Evolutionary conservation across 2,329 filamentous ascomycete genomes (phyloP).

Genomic region (Xylariaceae sp.): DNA sequence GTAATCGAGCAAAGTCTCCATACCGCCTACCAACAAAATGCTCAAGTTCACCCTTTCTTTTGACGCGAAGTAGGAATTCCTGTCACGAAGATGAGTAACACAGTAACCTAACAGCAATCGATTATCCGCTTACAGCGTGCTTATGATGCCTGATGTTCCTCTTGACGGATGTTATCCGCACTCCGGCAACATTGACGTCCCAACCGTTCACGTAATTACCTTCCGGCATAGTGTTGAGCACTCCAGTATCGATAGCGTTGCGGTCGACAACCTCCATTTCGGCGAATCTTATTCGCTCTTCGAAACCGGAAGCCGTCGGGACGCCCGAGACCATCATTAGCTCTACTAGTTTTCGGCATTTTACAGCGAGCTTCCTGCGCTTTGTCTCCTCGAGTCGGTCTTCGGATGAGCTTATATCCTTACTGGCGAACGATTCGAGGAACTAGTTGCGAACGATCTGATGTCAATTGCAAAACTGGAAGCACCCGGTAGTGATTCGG

Average conservation of each 20-base stretch:
- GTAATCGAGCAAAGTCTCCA: slow-evolving; percentile 78
- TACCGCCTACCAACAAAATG: slow-evolving; percentile 82
- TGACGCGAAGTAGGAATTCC: slow-evolving; percentile 89
- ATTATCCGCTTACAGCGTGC: slow-evolving; percentile 66
- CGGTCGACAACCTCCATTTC: slow-evolving; percentile 96
- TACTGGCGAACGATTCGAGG: slow-evolving; percentile 93
- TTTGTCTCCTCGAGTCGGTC: slow-evolving; percentile 96
- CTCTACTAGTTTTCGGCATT: slow-evolving; percentile 94
- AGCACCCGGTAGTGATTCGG: background rate
- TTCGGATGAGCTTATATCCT: slow-evolving; percentile 95
- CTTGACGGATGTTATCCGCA: slow-evolving; percentile 76
- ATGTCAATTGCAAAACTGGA: background rate
- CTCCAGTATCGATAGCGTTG: slow-evolving; percentile 84
- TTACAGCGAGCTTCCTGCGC: slow-evolving; percentile 83
- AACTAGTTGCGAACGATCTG: slow-evolving; percentile 57
- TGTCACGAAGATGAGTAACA: slow-evolving; percentile 33
- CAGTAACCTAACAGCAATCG: background rate
- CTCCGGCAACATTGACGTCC: slow-evolving; percentile 94
- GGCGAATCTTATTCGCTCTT: slow-evolving; percentile 93
- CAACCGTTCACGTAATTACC: slow-evolving; percentile 92
- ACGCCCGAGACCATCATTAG: slow-evolving; percentile 99
- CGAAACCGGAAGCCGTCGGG: slow-evolving; percentile 91
- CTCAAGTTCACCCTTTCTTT: slow-evolving; percentile 71
- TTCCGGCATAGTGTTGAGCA: slow-evolving; percentile 83
- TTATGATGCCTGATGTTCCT: slow-evolving; percentile 86